phyloP scores from a whole-genome alignment of 2,329 filamentous ascomycete genomes.

The Colletotrichum filicis region DNA sequence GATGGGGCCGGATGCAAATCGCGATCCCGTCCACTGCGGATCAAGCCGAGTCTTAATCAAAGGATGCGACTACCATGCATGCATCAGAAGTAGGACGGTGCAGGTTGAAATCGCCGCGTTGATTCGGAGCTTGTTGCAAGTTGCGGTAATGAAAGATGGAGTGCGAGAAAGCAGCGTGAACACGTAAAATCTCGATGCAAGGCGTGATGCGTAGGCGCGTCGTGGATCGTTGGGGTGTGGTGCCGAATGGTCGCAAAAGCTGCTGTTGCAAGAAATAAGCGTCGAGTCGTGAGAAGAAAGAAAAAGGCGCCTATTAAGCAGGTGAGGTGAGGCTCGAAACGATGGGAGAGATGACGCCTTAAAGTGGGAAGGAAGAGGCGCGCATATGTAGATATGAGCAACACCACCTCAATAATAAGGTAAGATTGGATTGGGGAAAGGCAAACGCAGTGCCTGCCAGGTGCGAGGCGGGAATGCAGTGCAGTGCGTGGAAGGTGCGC shows the following conservation, averaged over 20 bases:
- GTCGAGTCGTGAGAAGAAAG: not conserved
- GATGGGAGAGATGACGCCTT: not conserved
- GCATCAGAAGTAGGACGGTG: constrained; percentile 14
- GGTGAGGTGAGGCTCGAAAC: constrained; percentile 1
- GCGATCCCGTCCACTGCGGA: constrained; percentile 34
- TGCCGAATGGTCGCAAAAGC: not conserved
- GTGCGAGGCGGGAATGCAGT: constrained; percentile 35
- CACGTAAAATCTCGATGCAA: not conserved
- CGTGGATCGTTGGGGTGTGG: not conserved
- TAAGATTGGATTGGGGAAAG: not conserved
- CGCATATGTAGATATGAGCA: constrained; percentile 4
- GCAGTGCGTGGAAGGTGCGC: not conserved
- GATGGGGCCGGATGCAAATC: constrained; percentile 33
- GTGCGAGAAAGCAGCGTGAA: not conserved
- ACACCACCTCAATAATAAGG: no score
- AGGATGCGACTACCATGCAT: constrained; percentile 31
- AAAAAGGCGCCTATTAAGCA: not conserved
- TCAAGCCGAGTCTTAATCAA: constrained; percentile 31
- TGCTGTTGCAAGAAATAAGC: not conserved
- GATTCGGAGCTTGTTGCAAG: constrained; percentile 1
- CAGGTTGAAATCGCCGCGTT: constrained; percentile 5
- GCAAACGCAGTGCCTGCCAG: constrained; percentile 22
- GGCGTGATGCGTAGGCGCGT: not conserved
- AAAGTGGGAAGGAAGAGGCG: constrained; percentile 22
- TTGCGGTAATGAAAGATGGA: not conserved